A percentile compares a stretch with the other conserved stretches of the same genome.
Evolutionary conservation across 139 green algal species (phyloP).

Genomic region (Picochlorum costavermella): DNA sequence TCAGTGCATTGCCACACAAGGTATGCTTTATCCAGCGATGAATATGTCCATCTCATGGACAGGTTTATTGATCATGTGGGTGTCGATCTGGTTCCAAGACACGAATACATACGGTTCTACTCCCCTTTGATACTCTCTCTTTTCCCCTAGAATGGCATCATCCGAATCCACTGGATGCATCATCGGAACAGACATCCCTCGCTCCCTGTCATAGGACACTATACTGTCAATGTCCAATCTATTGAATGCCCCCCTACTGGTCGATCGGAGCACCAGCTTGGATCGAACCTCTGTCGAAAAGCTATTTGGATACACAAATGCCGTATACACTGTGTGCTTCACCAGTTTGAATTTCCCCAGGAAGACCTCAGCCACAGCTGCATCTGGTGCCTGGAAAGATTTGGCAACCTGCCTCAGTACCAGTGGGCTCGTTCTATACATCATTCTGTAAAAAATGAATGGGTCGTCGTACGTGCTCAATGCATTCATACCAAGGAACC

Average conservation of each 20-base stretch:
- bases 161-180: conserved; percentile 14
- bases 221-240: conserved; percentile 63
- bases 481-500: background rate
- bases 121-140: conserved; percentile 43
- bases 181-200: conserved; percentile 15
- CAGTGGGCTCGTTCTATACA: conserved; percentile 67
- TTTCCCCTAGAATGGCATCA: background rate
- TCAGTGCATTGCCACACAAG: no score
- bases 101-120: conserved; percentile 62
- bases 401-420: conserved; percentile 43
- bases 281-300: conserved; percentile 56
- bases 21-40: conserved; percentile 40
- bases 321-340: conserved; percentile 2
- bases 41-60: conserved; percentile 69
- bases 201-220: conserved; percentile 47
- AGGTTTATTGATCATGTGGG: conserved; percentile 53
- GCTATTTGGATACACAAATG: conserved; percentile 42
- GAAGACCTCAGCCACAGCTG: background rate
- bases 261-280: conserved; percentile 51
- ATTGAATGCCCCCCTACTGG: conserved; percentile 57
- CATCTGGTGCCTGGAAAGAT: conserved; percentile 20
- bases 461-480: background rate
- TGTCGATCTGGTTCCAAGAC: conserved; percentile 49
- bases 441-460: conserved; percentile 19
- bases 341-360: conserved; percentile 6